Evolutionary conservation across 371 early-diverging fungal genomes (phyloP), one percentile per base, ranked within the genome.

Genomic region (Actinomucor elegans): DNA sequence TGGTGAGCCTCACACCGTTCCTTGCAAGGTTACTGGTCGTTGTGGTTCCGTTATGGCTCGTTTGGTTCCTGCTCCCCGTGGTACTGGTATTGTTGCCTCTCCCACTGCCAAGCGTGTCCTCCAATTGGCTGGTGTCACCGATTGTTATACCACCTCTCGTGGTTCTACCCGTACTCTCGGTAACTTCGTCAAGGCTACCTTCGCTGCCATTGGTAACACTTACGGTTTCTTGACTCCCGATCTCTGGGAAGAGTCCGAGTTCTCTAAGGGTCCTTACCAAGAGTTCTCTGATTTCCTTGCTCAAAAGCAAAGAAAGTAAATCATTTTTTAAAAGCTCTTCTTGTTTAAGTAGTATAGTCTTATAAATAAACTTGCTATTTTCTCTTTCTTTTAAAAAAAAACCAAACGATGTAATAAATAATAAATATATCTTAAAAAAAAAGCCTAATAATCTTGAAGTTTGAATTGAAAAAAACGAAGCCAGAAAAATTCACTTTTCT

Each of bases 111-210:
- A 98, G 93, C 96, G 92, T 86, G 91, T 99, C 55, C 88, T 98
- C 68, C 86, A 94, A 81, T 85, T 99, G 57, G 99, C 99, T 68
- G 99, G 99, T 88, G 91, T 99, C 77, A 85, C 90, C 68, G 99
- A 99, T 83, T 92, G 94, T 83, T 99, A 96, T 88, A 97, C 99
- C 69, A 84, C 91, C 57, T 84, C 97, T 69, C 82, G 90, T 62
- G 99, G 99, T 67, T 87, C 91, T 54, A 91, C 92, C 76, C 87
- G 87, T 69, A 91, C 92, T 56, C 80, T 91, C 50, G 90, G 99
- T 78, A 99, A 99, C 94, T 98, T 99, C 75, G 97, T 99, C 77
- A 98, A 98, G 91, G 99, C 99, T 55, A 94, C 97, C 64, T 93
- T 99, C 79, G 87, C 90, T 71, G 99, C 99, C 69, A 96, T 99